Conservation (phyloP, 306 rosid genomes). For the Quercus rubra region DNA sequence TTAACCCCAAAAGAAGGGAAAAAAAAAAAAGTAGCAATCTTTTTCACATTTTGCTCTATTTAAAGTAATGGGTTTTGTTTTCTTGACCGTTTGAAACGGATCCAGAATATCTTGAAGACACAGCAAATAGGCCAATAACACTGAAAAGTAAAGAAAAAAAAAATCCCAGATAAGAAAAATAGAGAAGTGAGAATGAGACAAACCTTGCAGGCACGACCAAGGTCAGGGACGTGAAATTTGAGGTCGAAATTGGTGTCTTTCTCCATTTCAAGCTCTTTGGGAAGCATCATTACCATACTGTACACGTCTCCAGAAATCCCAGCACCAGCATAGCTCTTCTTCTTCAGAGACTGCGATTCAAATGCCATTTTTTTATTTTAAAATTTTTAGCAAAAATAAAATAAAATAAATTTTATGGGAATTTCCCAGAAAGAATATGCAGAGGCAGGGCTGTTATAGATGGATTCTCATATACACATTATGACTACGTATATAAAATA, state of each 20-base stretch:
- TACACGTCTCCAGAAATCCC: conserved; percentile 56
- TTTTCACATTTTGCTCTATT: too few relatives aligned
- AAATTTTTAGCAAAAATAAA: background rate
- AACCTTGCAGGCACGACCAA: conserved; percentile 38
- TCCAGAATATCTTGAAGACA: background rate
- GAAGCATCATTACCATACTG: conserved; percentile 35
- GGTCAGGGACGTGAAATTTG: conserved; percentile 55
- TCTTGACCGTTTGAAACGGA: background rate
- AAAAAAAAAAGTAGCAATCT: too few relatives aligned
- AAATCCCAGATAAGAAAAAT: background rate
- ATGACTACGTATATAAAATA: background rate
- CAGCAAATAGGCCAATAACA: background rate
- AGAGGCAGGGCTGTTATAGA: background rate
- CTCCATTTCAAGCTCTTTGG: conserved; percentile 36
- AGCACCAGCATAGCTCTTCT: conserved; percentile 15
- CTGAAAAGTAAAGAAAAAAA: background rate
- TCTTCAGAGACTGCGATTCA: conserved; percentile 50
- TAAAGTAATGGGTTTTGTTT: background rate
- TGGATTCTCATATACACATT: background rate
- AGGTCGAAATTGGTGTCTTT: conserved; percentile 35
- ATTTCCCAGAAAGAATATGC: background rate
- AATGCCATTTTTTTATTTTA: conserved; percentile 39
- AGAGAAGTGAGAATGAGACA: background rate
- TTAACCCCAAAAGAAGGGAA: too few relatives aligned
- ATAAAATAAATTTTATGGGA: background rate